Evolutionary conservation across 371 early-diverging fungal species (phyloP).

Genomic region (Funneliformis caledonium): DNA sequence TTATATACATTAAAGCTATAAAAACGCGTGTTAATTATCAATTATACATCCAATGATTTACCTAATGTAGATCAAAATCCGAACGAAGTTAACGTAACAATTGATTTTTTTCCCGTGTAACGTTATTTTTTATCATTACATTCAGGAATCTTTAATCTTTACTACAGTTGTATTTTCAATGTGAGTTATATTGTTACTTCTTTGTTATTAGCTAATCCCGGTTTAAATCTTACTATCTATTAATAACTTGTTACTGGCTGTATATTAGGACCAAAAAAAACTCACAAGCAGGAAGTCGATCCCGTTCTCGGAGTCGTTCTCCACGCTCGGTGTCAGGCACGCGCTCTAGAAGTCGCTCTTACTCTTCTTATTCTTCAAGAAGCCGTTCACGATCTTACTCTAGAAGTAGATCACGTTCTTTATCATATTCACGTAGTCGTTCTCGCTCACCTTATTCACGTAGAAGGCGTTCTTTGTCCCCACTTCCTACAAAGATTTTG

Average conservation of each 20-base stretch:
- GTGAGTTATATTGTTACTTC: background rate
- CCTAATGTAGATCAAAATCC: no score
- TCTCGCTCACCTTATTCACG: conserved; percentile 44
- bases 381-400: conserved; percentile 40
- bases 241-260: background rate
- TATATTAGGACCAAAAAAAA: background rate
- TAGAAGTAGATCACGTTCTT: conserved; percentile 40
- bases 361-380: conserved; percentile 37
- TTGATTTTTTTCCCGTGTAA: no score
- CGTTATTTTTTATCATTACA: no score
- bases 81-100: no score
- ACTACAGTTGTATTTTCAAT: background rate
- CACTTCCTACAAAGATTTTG: conserved; percentile 42
- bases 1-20: no score
- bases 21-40: no score
- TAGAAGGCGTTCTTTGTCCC: conserved; percentile 39
- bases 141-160: no score
- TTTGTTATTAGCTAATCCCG: background rate
- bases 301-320: conserved; percentile 18
- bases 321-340: conserved; percentile 37
- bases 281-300: conserved; percentile 4
- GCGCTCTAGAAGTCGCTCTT: conserved; percentile 43
- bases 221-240: background rate
- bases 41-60: no score
- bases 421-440: conserved; percentile 41